Evolutionary conservation across 257 asterid genomes (phyloP).

Genomic region (Solanum ahanhuiri): DNA sequence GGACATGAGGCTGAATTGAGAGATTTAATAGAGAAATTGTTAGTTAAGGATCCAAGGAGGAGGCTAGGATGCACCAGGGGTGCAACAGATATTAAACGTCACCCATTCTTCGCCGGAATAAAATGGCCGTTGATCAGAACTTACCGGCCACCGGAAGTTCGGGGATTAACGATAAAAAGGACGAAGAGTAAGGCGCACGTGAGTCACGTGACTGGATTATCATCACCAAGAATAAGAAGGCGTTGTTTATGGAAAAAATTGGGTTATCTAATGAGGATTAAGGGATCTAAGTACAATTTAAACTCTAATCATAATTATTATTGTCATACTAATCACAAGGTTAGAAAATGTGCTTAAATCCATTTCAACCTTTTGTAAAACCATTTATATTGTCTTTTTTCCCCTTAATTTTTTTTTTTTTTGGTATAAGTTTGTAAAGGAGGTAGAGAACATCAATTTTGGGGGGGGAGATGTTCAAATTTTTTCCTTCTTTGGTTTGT

Average conservation of each 20-base stretch:
- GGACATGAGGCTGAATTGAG: conserved; percentile 35
- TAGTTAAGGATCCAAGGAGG: conserved; percentile 69
- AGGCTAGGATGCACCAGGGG: conserved; percentile 81
- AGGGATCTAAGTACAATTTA: conserved; percentile 38
- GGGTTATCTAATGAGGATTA: conserved; percentile 37
- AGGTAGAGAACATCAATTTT: neutral
- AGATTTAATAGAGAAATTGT: conserved; percentile 57
- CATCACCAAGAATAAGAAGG: conserved; percentile 39
- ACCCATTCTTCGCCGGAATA: conserved; percentile 73
- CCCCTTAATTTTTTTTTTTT: neutral
- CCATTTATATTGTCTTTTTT: neutral
- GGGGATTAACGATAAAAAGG: conserved; percentile 53
- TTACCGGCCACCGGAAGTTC: conserved; percentile 74
- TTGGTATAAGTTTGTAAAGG: neutral
- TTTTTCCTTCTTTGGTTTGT: neutral
- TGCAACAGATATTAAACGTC: conserved; percentile 87
- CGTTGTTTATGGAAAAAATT: conserved; percentile 67
- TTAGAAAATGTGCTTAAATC: conserved; percentile 22
- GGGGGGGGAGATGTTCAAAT: neutral
- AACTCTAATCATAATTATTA: conserved; percentile 61
- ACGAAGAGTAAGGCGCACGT: conserved; percentile 37
- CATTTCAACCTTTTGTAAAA: neutral
- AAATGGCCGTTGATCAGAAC: conserved; percentile 89
- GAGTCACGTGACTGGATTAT: conserved; percentile 32
- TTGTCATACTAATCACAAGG: conserved; percentile 26